phyloP scores from a whole-genome alignment of 805 yeast genomes.

The Saturnispora gosingensis region DNA sequence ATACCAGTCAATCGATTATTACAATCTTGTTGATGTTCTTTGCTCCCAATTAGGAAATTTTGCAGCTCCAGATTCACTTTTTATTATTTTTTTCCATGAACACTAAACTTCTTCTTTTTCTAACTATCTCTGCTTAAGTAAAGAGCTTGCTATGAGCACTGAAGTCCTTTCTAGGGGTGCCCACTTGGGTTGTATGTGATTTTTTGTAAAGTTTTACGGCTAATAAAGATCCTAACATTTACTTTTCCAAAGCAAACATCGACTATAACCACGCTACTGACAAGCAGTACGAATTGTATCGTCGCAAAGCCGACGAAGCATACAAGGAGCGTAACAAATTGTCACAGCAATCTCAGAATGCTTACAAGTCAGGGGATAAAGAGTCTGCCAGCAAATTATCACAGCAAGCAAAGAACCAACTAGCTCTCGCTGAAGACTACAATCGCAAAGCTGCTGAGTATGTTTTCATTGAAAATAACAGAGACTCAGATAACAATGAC shows the following conservation, averaged over 20 bases:
- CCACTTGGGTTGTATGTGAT: slow-evolving; percentile 17
- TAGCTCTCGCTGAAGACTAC: slow-evolving; percentile 51
- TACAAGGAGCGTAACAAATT: slow-evolving; percentile 45
- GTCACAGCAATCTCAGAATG: slow-evolving; percentile 63
- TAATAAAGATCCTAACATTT: not conserved
- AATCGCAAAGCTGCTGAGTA: slow-evolving; percentile 83
- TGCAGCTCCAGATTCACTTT: not conserved
- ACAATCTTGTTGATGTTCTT: not conserved
- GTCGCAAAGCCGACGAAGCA: slow-evolving; percentile 63
- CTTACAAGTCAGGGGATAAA: slow-evolving; percentile 68
- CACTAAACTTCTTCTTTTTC: too few relatives aligned
- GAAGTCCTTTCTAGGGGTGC: slow-evolving; percentile 21
- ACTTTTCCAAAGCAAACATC: slow-evolving; percentile 6
- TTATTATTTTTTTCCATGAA: not conserved
- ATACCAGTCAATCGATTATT: not conserved
- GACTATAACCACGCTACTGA: slow-evolving; percentile 74
- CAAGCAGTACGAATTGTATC: slow-evolving; percentile 47
- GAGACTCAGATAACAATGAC: slow-evolving; percentile 77
- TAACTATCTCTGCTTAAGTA: not conserved
- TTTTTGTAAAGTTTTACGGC: not conserved
- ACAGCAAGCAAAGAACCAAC: slow-evolving; percentile 53
- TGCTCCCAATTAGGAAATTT: not conserved
- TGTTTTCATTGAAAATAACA: slow-evolving; percentile 79
- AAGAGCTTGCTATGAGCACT: slow-evolving; percentile 16
- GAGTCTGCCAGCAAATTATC: slow-evolving; percentile 65